phyloP scores from a whole-genome alignment of 2,329 filamentous ascomycete species.

The Fusarium pseudograminearum region DNA sequence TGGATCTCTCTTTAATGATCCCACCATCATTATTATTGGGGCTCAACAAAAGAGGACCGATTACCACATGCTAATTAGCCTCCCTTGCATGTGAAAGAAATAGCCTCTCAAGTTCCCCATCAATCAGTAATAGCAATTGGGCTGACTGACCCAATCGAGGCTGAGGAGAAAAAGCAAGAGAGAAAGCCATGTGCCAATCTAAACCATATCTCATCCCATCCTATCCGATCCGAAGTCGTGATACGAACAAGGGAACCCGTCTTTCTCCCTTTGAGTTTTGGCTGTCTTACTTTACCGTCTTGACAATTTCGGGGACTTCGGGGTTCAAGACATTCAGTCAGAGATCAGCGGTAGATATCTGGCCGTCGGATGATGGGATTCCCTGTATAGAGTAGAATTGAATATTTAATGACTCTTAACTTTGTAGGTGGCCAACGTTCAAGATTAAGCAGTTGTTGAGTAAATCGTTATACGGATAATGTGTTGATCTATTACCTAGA shows the following conservation, averaged over 20 bases:
- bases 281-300: not conserved
- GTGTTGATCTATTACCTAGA: not conserved
- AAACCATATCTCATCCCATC: not conserved
- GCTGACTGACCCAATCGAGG: not conserved
- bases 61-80: slow-evolving; percentile 5
- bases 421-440: not conserved
- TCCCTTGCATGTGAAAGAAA: slow-evolving; percentile 28
- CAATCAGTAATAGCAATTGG: not conserved
- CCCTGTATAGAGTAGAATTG: not conserved
- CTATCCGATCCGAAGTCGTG: slow-evolving; percentile 1
- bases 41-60: slow-evolving; percentile 20
- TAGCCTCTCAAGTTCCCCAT: slow-evolving; percentile 3
- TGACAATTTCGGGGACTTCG: slow-evolving; percentile 1
- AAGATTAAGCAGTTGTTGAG: not conserved
- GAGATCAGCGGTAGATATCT: not conserved
- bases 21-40: not conserved
- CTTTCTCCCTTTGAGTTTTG: slow-evolving; percentile 1
- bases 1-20: not conserved
- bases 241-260: not conserved
- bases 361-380: not conserved
- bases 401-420: not conserved
- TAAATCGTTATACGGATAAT: not conserved
- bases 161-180: not conserved
- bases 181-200: slow-evolving; percentile 1
- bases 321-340: slow-evolving; percentile 4